phyloP scores from a whole-genome alignment of 2,329 filamentous ascomycete species.

The Xylaria arbuscula region DNA sequence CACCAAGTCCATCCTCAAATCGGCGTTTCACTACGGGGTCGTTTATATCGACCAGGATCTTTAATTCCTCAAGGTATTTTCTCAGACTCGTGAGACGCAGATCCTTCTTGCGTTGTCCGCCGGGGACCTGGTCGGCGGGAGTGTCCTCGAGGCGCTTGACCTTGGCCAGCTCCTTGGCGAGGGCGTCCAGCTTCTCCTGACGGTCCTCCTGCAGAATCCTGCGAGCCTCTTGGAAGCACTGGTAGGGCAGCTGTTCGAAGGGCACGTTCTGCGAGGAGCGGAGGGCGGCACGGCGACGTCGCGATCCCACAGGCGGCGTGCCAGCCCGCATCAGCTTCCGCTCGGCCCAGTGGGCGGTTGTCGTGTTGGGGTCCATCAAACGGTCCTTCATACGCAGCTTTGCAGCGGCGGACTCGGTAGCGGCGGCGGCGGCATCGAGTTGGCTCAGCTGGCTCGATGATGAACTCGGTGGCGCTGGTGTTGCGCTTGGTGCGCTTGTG shows the following conservation, averaged over 20 bases:
- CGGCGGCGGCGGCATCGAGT: constrained; percentile 32
- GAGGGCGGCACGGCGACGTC: constrained; percentile 81
- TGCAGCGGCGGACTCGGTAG: constrained; percentile 19
- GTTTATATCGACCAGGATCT: constrained; percentile 93
- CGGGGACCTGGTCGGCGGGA: constrained; percentile 66
- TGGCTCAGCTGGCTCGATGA: constrained; percentile 35
- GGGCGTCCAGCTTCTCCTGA: constrained; percentile 79
- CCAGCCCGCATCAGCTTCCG: constrained; percentile 74
- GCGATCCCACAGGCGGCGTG: constrained; percentile 80
- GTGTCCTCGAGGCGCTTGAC: constrained; percentile 74
- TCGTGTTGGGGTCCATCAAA: constrained; percentile 74
- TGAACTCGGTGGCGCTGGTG: constrained; percentile 43
- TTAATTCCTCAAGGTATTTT: constrained; percentile 78
- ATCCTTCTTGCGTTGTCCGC: constrained; percentile 74
- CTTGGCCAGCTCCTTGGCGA: constrained; percentile 73
- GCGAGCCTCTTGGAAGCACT: constrained; percentile 96
- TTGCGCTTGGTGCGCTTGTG: constrained; percentile 30
- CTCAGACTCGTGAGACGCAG: constrained; percentile 75
- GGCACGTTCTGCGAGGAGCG: constrained; percentile 74
- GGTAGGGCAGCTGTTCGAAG: constrained; percentile 94
- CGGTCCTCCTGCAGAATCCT: constrained; percentile 84
- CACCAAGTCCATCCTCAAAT: constrained; percentile 92
- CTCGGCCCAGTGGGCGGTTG: constrained; percentile 72
- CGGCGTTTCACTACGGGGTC: constrained; percentile 92
- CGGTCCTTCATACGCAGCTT: constrained; percentile 51